Conservation (phyloP, 768 basidiomycete species). For the Sporobolomyces roseus region DNA sequence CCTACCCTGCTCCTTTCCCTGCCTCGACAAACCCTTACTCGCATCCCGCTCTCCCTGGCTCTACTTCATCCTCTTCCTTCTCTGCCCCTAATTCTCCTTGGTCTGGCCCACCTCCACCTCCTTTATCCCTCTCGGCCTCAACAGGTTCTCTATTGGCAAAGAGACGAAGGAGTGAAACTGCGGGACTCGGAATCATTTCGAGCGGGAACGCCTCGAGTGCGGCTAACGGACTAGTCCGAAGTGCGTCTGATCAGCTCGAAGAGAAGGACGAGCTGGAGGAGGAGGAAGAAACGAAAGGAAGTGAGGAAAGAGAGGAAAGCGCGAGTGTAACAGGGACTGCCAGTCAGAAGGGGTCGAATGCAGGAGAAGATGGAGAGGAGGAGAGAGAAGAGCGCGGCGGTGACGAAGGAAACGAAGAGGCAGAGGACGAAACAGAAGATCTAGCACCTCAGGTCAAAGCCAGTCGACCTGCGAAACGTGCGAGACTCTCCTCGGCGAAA, state of each 20-base stretch:
- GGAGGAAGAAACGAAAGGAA: neutral
- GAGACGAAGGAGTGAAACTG: slow-evolving; percentile 8
- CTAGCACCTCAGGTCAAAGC: slow-evolving; percentile 1
- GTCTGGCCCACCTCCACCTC: slow-evolving; percentile 19
- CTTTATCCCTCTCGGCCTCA: neutral
- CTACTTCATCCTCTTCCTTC: neutral
- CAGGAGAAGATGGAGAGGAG: neutral
- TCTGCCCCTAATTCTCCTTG: slow-evolving; percentile 6
- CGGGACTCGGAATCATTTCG: too few relatives aligned
- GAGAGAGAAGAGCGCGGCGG: neutral
- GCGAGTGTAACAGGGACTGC: too few relatives aligned
- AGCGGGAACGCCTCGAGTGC: too few relatives aligned
- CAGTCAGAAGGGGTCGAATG: neutral
- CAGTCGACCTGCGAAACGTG: neutral
- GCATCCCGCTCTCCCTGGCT: neutral
- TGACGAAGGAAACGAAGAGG: neutral
- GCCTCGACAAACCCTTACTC: neutral
- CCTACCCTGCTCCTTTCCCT: neutral
- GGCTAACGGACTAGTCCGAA: too few relatives aligned
- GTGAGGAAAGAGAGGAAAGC: neutral
- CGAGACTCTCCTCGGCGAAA: slow-evolving; percentile 56
- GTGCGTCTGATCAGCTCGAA: slow-evolving; percentile 5
- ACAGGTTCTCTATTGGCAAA: slow-evolving; percentile 9
- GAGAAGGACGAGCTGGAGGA: neutral
- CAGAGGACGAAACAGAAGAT: slow-evolving; percentile 73